Base-by-base conservation (phyloP, 2,329 filamentous ascomycete species). In the Colletotrichum sp. region DNA sequence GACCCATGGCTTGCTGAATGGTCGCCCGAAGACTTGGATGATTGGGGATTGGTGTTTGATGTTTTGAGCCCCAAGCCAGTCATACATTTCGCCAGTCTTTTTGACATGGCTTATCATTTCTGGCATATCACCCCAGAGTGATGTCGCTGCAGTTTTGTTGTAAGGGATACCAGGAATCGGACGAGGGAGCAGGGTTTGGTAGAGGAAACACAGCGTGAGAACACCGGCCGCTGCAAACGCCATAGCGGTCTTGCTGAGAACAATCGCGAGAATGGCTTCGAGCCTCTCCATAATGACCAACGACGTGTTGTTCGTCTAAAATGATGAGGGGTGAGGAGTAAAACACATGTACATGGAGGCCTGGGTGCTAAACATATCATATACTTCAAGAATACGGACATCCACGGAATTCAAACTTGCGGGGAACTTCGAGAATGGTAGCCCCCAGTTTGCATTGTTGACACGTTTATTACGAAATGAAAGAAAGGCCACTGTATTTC, bases 21-120 rank as follows among this genome's bases (percentile, higher is more conserved):
- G 84, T 32, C 79, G 76, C n/a, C 84, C 70, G 68, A 85, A 86
- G 61, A 84, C 68, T 59, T 86, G 85, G 4, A 81, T 76, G 13
- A 86, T 74, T 4, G 82, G 81, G 1, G 81, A 71, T 3, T 75
- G 66, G 75, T 82, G 81, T 27, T 74, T 72, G 36, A 77, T 75
- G 32, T 80, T 80, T 32, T 82, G 81, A 25, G 67, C 78, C 77
- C 77, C 80, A 60, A 82, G 72, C 82, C 82, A 83, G 71, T 73
- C 70, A 30, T 69, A 73, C 59, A 74, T 69, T 3, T 73, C 70
- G 11, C 74, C 74, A 28, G 70, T 74, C 44, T 61, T 36, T 32
- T 52, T 27, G 8, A 25, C 55, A 11, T 77, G 63, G 39, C 63
- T 32, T 4, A 72, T 19, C 68, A 77, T 71, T 12, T 69, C 68